Evolutionary conservation across 2,329 filamentous ascomycete species (phyloP).

Genomic region (Trichoderma sp.): DNA sequence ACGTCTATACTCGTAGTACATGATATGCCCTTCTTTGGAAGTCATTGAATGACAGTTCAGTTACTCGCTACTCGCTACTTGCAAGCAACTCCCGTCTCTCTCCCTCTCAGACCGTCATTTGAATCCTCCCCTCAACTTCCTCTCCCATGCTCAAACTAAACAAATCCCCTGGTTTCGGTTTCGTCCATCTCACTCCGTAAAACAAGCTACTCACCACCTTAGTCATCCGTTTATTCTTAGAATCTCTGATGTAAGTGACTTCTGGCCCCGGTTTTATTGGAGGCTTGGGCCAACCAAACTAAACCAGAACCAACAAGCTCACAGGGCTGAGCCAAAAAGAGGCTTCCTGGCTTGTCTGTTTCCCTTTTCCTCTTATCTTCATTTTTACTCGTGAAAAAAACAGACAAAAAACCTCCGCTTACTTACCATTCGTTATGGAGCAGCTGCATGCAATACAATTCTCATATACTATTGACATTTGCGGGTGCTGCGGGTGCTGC

Average conservation of each 20-base stretch:
- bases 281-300: not conserved
- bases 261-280: not conserved
- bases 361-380: not conserved
- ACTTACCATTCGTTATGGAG: not conserved
- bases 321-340: not conserved
- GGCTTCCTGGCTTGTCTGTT: not conserved
- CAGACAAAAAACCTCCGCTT: not conserved
- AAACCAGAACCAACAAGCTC: not conserved
- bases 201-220: not conserved
- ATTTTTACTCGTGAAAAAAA: not conserved
- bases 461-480: no score
- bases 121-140: not conserved
- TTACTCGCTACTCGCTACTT: not conserved
- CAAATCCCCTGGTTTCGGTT: not conserved
- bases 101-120: not conserved
- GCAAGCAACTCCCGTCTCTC: no score
- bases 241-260: not conserved
- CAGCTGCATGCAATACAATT: not conserved
- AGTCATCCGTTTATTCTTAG: constrained; percentile 17
- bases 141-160: not conserved
- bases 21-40: not conserved
- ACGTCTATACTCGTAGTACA: no score
- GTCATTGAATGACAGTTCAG: not conserved
- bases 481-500: constrained; percentile 4
- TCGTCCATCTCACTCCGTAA: not conserved